Base-by-base conservation (phyloP, 495 filamentous ascomycete genomes). In the Xylaria bambusicola region DNA sequence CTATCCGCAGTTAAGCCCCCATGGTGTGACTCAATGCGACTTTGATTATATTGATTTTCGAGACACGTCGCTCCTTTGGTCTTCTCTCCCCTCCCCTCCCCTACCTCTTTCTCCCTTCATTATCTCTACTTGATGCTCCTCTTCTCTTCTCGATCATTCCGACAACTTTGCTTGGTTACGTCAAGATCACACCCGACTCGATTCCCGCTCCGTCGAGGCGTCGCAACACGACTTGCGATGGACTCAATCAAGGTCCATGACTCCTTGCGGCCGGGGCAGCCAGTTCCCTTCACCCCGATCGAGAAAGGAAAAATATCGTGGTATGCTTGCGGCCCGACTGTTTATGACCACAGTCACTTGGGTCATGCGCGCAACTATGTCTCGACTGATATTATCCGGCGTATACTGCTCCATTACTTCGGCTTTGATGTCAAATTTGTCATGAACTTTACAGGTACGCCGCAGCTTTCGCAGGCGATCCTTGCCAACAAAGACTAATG, bases 301-400 rank as follows among this genome's bases (percentile, higher is more conserved):
- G 86, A 93, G 68, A 76, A 81, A 20, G 88, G 84, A 54, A 88
- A 88, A 62, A 83, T 96, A 2, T 87, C 83, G 3, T 96, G 92
- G 92, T 96, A 96, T 75, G 88, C 84, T 42, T 96, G 91, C 76
- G 91, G 93, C 1, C 93, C 93, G 47, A 98, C 93, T 9, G 91
- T 95, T 17, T 98, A 96, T 71, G 92, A 96, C 70, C 88, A 91
- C 74, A 83, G 89, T 57, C 91, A 97, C 82, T 73, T 97, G 38
- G 93, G 93, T 21, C 93, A 97, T 75, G 91, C 91, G 10, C 79
- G 92, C 52, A 98, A 96, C 75, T 97, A 97, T 87, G 90, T 97
- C 52, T 89, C 85, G 29, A 95, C 91, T 15, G 94, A 98, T 73
- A 94, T 98, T 45, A 86, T 98, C 60, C 84, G 93, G 36, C 82